These are phyloP conservation scores for Kernera saxatilis DNA, from an alignment of 345 rosid species.

Conservation along the genomic window DNA sequence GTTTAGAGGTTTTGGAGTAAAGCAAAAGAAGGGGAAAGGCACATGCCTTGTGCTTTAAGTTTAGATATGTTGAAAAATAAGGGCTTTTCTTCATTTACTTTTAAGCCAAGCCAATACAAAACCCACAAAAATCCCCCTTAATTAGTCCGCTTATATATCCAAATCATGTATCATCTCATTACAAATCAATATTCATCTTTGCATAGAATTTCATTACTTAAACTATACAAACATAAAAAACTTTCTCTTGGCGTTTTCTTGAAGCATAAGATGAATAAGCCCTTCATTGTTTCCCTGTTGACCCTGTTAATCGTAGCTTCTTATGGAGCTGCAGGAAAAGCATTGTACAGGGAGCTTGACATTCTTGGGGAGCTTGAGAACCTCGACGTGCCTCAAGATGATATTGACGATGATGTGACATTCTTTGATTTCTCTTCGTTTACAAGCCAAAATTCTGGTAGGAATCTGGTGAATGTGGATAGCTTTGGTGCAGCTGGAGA, in stretches of 20 bases:
- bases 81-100: conserved; percentile 62
- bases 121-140: conserved; percentile 31
- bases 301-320: conserved; percentile 43
- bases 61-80: conserved; percentile 52
- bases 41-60: conserved; percentile 83
- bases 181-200: not conserved
- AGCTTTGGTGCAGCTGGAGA: conserved; percentile 89
- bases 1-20: conserved; percentile 64
- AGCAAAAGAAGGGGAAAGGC: conserved; percentile 54
- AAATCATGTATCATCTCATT: conserved; percentile 26
- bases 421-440: conserved; percentile 40
- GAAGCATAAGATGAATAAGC: conserved; percentile 44
- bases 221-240: conserved; percentile 36
- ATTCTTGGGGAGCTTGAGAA: conserved; percentile 47
- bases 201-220: conserved; percentile 27
- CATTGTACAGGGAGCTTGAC: conserved; percentile 35
- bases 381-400: conserved; percentile 49
- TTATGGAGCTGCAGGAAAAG: conserved; percentile 45
- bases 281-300: conserved; percentile 44
- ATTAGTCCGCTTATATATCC: conserved; percentile 53
- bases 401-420: conserved; percentile 43
- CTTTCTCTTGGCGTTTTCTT: conserved; percentile 24
- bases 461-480: conserved; percentile 84
- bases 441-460: conserved; percentile 53
- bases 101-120: conserved; percentile 76